Evolutionary conservation across 129 eudicot genomes (phyloP).

Genomic region (Ambrosia trifida): DNA sequence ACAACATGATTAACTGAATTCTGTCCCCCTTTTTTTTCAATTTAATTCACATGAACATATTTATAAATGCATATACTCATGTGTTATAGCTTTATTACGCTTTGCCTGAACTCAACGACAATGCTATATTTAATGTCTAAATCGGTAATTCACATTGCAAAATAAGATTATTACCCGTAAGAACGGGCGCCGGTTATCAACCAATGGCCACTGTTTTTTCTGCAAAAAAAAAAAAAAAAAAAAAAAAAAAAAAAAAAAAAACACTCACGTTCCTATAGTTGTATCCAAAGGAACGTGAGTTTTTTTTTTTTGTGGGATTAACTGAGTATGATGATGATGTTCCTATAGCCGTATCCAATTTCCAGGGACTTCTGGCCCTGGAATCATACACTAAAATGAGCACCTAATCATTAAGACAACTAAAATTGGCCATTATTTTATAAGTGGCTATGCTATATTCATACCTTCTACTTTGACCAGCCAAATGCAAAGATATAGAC

Average conservation of each 20-base stretch:
- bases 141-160: not conserved
- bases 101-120: slow-evolving; percentile 48
- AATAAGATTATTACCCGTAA: slow-evolving; percentile 46
- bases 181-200: slow-evolving; percentile 83
- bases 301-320: too few relatives aligned
- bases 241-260: too few relatives aligned
- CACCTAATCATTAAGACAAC: not conserved
- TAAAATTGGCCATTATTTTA: too few relatives aligned
- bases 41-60: not conserved
- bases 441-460: too few relatives aligned
- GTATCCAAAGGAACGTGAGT: too few relatives aligned
- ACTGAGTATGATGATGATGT: too few relatives aligned
- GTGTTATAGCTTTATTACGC: slow-evolving; percentile 69
- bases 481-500: too few relatives aligned
- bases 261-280: slow-evolving; percentile 85
- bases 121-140: not conserved
- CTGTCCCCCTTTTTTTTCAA: not conserved
- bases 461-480: too few relatives aligned
- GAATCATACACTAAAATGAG: too few relatives aligned
- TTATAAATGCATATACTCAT: slow-evolving; percentile 4
- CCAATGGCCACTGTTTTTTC: slow-evolving; percentile 73
- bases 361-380: too few relatives aligned
- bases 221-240: too few relatives aligned
- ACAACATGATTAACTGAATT: slow-evolving; percentile 11
- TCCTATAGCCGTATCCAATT: too few relatives aligned